Conservation (phyloP, 495 filamentous ascomycete genomes). For the Penicillium ochrochloron region DNA sequence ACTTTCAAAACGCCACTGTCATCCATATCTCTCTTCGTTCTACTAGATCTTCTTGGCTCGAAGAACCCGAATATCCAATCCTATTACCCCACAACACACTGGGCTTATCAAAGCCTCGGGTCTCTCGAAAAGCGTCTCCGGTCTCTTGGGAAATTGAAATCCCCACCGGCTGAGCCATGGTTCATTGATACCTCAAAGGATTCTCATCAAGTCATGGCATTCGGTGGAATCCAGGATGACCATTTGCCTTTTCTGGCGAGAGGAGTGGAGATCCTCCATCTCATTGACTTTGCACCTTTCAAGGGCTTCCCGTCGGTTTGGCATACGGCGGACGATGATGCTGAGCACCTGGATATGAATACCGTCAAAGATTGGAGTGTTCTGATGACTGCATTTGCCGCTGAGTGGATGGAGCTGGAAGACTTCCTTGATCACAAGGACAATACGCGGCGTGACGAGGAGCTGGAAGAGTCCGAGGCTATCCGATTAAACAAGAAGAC, state of each 20-base stretch:
- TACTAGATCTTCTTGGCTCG: constrained; percentile 88
- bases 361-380: constrained; percentile 88
- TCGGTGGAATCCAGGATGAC: constrained; percentile 74
- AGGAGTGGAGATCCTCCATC: constrained; percentile 85
- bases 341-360: constrained; percentile 78
- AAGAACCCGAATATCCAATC: constrained; percentile 71
- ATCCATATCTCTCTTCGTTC: constrained; percentile 84
- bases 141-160: constrained; percentile 55
- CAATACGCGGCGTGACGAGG: not conserved
- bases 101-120: constrained; percentile 81
- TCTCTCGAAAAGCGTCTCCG: constrained; percentile 72
- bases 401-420: constrained; percentile 93
- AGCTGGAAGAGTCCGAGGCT: constrained; percentile 26
- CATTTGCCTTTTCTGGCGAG: constrained; percentile 85
- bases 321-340: constrained; percentile 86
- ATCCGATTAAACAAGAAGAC: constrained; percentile 40
- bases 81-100: constrained; percentile 87
- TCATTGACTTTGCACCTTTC: constrained; percentile 69
- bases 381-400: constrained; percentile 81
- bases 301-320: constrained; percentile 77
- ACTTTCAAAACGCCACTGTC: constrained; percentile 72
- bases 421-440: constrained; percentile 44
- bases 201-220: constrained; percentile 46
- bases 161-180: constrained; percentile 44
- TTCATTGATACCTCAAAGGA: constrained; percentile 60